These are phyloP conservation scores for Camelina sativa DNA, from an alignment of 345 rosid genomes.

Conservation along the genomic window DNA sequence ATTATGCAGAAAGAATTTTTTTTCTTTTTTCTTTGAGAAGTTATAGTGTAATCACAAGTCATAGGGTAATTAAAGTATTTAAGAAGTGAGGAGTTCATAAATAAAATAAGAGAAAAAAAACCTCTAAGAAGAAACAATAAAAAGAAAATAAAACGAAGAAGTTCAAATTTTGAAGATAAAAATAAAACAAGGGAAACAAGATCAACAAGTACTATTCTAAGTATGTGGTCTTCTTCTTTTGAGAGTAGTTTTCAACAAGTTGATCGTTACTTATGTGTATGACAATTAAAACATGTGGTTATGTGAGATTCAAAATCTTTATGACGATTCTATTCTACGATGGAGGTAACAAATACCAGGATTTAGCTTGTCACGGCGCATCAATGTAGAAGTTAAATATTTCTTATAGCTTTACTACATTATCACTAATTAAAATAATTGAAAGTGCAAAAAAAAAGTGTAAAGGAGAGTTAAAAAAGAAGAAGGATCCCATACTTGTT, in stretches of 20 bases:
- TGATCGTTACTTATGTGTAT: conserved; percentile 15
- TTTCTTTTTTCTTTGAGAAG: background rate
- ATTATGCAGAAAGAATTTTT: background rate
- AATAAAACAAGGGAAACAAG: background rate
- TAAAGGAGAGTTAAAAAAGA: conserved; percentile 30
- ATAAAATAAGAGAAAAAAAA: background rate
- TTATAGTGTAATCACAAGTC: background rate
- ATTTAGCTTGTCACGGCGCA: conserved; percentile 42
- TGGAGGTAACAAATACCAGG: conserved; percentile 21
- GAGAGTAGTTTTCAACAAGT: conserved; percentile 21
- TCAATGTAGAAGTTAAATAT: conserved; percentile 28
- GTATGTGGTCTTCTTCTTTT: conserved; percentile 24
- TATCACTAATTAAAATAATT: conserved; percentile 35
- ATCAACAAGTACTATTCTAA: conserved; percentile 4
- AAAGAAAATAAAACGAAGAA: background rate
- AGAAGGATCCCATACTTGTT: conserved; percentile 27
- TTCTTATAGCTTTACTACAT: conserved; percentile 29
- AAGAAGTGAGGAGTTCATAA: background rate
- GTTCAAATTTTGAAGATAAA: background rate
- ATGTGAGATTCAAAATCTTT: conserved; percentile 29
- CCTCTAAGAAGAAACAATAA: background rate
- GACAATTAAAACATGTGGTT: conserved; percentile 30
- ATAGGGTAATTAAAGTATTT: no score
- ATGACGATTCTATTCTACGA: conserved; percentile 22
- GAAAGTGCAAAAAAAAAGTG: conserved; percentile 19